These are phyloP conservation scores for Areca catechu DNA, from an alignment of 176 grass and related monocot genomes.

Conservation along the genomic window DNA sequence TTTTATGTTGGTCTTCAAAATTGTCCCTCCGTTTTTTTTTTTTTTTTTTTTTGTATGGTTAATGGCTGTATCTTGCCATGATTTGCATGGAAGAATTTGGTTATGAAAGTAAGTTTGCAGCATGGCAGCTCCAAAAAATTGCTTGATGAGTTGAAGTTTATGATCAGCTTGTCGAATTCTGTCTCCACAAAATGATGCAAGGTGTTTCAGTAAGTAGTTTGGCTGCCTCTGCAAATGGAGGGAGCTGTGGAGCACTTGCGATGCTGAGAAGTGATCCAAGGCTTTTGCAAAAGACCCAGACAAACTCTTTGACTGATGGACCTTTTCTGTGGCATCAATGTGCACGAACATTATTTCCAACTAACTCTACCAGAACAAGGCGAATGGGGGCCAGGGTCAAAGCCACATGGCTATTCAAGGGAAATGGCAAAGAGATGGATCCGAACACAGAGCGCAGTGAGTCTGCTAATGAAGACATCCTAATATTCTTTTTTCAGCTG, in stretches of 20 bases:
- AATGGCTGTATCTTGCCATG: no score
- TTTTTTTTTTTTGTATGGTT: no score
- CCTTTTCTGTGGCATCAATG: conserved; percentile 20
- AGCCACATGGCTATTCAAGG: conserved; percentile 39
- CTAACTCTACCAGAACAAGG: conserved; percentile 11
- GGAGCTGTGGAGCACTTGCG: conserved; percentile 23
- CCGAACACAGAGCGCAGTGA: conserved; percentile 76
- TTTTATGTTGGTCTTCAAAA: no score
- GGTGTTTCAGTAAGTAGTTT: conserved; percentile 39
- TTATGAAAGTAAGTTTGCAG: no score
- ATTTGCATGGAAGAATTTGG: no score
- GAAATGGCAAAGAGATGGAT: conserved; percentile 41
- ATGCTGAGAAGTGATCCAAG: conserved; percentile 24
- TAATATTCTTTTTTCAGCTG: conserved; percentile 92
- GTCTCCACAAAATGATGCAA: conserved; percentile 38
- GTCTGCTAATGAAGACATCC: conserved; percentile 87
- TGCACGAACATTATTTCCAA: conserved; percentile 12
- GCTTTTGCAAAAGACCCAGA: conserved; percentile 18
- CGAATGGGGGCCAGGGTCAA: conserved; percentile 11
- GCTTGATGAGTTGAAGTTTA: no score
- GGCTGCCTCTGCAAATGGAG: conserved; percentile 26
- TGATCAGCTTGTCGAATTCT: no score
- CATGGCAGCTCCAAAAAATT: no score
- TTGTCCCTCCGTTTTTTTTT: no score
- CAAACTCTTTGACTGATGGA: conserved; percentile 14